A percentile compares a stretch with the other conserved stretches of the same genome.
Evolutionary conservation across 768 basidiomycete species (phyloP).

Genomic region (Boletus fagicola): DNA sequence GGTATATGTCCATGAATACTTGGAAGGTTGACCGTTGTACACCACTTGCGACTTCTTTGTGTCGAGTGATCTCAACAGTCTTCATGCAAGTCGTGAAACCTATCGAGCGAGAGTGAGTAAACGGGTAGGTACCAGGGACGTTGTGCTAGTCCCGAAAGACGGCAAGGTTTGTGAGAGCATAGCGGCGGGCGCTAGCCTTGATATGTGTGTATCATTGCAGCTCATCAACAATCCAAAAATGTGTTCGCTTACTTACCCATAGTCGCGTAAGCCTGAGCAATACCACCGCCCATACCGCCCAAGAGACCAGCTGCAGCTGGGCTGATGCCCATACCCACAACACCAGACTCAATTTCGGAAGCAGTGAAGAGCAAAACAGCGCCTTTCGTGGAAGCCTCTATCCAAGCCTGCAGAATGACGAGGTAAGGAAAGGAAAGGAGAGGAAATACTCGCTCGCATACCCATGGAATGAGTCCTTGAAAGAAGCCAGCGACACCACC

Average conservation of each 20-base stretch:
- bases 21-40: slow-evolving; percentile 91
- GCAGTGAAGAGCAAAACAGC: slow-evolving; percentile 95
- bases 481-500: slow-evolving; percentile 90
- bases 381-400: slow-evolving; percentile 98
- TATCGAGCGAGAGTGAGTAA: slow-evolving; percentile 32
- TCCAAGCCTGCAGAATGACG: slow-evolving; percentile 75
- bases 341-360: slow-evolving; percentile 83
- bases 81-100: slow-evolving; percentile 99
- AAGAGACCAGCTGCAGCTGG: slow-evolving; percentile 84
- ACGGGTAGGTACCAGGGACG: neutral
- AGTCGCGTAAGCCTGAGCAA: slow-evolving; percentile 98
- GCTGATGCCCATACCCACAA: slow-evolving; percentile 63
- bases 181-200: slow-evolving; percentile 22
- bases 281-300: slow-evolving; percentile 96
- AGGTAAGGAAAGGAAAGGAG: neutral
- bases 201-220: slow-evolving; percentile 19
- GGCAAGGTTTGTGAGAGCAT: slow-evolving; percentile 12
- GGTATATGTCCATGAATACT: slow-evolving; percentile 93
- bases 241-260: slow-evolving; percentile 81
- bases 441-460: slow-evolving; percentile 36
- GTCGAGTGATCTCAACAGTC: slow-evolving; percentile 95
- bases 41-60: slow-evolving; percentile 84
- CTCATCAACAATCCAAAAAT: neutral
- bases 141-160: slow-evolving; percentile 14
- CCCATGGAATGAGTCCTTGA: slow-evolving; percentile 99